Base-by-base conservation (phyloP, 202 grass and related monocot species). In the Carex sylvatica region DNA sequence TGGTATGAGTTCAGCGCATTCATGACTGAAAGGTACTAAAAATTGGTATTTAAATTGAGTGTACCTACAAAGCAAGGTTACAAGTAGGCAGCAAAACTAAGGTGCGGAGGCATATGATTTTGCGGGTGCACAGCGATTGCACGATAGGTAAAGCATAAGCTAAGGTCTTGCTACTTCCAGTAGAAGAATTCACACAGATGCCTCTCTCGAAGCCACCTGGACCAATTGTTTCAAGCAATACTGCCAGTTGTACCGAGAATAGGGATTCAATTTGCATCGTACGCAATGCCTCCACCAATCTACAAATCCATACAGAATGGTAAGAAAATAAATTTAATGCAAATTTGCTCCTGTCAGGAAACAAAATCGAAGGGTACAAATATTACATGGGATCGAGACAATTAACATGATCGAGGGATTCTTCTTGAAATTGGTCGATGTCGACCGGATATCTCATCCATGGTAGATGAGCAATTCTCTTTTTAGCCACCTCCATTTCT, bases 81-180 rank as follows among this genome's bases (percentile, higher is more conserved):
- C 92, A 80, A 69, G 92, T 98, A 65, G 92, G 95, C 47, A 98
- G 65, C 76, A 98, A 90, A 70, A 98, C 82, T 84, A 98, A 87
- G 47, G 95, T 91, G 8, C 92, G 87, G 52, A 95, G 56, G 75
- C 90, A 95, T 86, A 79, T 88, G 74, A 91, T 90, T 85, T 88
- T 90, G 80, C 62, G 61, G 23, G 60, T 81, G 6, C 87, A 86
- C 18, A 95, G 87, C 11, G 75, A 81, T 87, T 98, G 92, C 71
- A 98, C 92, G 8, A 95, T 95, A 19, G 95, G 92, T 78, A 98
- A 85, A 36, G 92, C 95, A 86, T 98, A 98, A 26, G 95, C 90
- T 80, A 98, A 86, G 36, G 95, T 98, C 70, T 98, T 98, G 36
- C 95, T 90, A 18, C 92, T 94, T 68, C 95, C 95, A 68, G 95